phyloP scores from a whole-genome alignment of 495 filamentous ascomycete genomes.

The Tuber umbilicatum region DNA sequence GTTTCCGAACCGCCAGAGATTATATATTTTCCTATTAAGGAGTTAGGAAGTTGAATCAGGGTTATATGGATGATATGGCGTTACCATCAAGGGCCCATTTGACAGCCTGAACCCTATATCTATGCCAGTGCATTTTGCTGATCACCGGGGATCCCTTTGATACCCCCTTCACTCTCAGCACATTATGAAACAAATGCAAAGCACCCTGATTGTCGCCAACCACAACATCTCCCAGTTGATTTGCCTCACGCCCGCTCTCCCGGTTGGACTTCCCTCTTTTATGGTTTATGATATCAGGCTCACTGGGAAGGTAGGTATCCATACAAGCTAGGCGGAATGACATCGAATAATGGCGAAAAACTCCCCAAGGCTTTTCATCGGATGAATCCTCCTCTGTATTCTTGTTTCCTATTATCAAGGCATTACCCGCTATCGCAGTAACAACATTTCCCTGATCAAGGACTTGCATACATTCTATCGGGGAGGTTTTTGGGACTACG shows the following conservation, averaged over 20 bases:
- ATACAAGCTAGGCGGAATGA: constrained; percentile 45
- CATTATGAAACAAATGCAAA: constrained; percentile 65
- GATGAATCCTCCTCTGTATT: constrained; percentile 7
- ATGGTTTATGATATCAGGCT: constrained; percentile 19
- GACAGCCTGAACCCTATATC: constrained; percentile 67
- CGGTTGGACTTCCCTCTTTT: constrained; percentile 41
- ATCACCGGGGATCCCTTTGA: constrained; percentile 46
- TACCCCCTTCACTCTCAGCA: constrained; percentile 54
- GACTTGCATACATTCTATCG: constrained; percentile 36
- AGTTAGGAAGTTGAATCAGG: constrained; percentile 16
- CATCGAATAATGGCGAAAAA: constrained; percentile 33
- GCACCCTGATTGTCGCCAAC: constrained; percentile 67
- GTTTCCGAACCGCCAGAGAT: constrained; percentile 89
- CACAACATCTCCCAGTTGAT: constrained; percentile 57
- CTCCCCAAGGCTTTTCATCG: constrained; percentile 21
- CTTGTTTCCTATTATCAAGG: constrained; percentile 30
- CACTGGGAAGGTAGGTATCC: constrained; percentile 48
- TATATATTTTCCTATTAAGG: constrained; percentile 73
- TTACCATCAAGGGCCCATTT: constrained; percentile 89
- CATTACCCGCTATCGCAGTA: constrained; percentile 37
- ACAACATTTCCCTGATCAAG: constrained; percentile 45
- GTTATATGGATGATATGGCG: constrained; percentile 35
- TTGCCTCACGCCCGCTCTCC: constrained; percentile 27
- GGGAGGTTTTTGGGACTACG: constrained; percentile 8
- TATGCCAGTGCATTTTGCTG: constrained; percentile 79